Base-by-base conservation (phyloP, 371 early-diverging fungal species). In the Nematocida sp. region DNA sequence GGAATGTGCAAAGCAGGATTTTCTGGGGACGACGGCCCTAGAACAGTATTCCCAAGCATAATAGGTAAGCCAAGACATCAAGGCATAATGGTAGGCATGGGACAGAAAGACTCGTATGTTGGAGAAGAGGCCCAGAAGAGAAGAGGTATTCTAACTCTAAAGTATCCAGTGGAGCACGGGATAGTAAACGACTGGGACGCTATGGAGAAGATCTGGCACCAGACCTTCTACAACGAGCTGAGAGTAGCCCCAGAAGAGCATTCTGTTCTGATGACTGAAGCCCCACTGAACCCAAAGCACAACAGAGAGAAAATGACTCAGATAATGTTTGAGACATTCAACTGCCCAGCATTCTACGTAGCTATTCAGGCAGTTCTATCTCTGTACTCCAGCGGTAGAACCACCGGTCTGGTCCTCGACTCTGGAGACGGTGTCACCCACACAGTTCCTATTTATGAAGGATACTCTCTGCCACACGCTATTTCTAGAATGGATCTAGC, bases 1-100 rank as follows among this genome's bases (percentile, higher is more conserved):
- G 98, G 99, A 85, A 94, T 96, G 92, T 95, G 96, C 87, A 99
- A 97, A 87, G 96, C 96, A 86, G 98, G 98, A 82, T 97, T 97
- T 84, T 95, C 96, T 84, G 98, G 97, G 81, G 98, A 97, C 86
- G 98, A 99, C 85, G 96, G 96, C 62, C 99, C 97, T 70, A 90
- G 94, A 84, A 92, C 94, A 78, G 96, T 82, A 41, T 95, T 96
- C 87, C 96, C 94, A 46, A 92, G 91, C 77, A 95, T 97, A 82
- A 95, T 99, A 75, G 99, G 99, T 78, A 93, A 92, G 77, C 99
- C 99, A 74, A 91, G 93, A 82, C 96, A 96, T 86, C 90, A 91
- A 34, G 85, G 96, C 86, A 91, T 96, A 76, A 97, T 97, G 96
- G 95, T 95, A 77, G 98, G 98, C 79, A 97, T 96, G 94, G 96